A percentile compares a stretch with the other conserved stretches of the same genome.
These are phyloP conservation scores for Agastache rugosa DNA, from an alignment of 257 asterid genomes.

Conservation along the genomic window DNA sequence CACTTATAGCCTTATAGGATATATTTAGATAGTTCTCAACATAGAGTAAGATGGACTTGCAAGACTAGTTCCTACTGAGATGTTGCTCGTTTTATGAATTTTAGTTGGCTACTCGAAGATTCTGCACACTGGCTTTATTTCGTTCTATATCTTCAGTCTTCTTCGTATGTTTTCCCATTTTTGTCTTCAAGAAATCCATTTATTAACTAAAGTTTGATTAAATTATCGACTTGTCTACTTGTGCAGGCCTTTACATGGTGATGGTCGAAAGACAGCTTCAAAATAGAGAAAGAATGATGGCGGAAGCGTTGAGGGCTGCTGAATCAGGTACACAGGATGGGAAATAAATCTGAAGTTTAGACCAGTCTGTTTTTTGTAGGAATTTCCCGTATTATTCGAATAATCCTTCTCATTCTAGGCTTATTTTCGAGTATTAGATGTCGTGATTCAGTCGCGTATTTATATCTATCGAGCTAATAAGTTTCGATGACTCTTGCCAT, in stretches of 20 bases:
- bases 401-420: constrained; percentile 2
- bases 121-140: neutral
- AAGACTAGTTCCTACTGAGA: no score
- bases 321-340: constrained; percentile 52
- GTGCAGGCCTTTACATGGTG: constrained; percentile 84
- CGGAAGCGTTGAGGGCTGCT: constrained; percentile 62
- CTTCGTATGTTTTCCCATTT: neutral
- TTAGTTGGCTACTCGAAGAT: neutral
- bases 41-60: constrained; percentile 6
- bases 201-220: no score
- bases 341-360: constrained; percentile 38
- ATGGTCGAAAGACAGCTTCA: constrained; percentile 81
- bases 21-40: neutral
- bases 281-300: constrained; percentile 76
- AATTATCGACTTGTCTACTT: constrained; percentile 6
- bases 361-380: neutral
- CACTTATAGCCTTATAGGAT: neutral
- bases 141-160: neutral
- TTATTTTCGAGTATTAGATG: constrained; percentile 12
- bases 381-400: neutral
- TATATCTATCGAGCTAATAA: constrained; percentile 19
- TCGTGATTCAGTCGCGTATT: neutral
- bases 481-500: neutral
- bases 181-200: neutral
- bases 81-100: neutral